These are phyloP conservation scores for Termitomyces eurrhizus DNA, from an alignment of 768 basidiomycete genomes.

Conservation along the genomic window DNA sequence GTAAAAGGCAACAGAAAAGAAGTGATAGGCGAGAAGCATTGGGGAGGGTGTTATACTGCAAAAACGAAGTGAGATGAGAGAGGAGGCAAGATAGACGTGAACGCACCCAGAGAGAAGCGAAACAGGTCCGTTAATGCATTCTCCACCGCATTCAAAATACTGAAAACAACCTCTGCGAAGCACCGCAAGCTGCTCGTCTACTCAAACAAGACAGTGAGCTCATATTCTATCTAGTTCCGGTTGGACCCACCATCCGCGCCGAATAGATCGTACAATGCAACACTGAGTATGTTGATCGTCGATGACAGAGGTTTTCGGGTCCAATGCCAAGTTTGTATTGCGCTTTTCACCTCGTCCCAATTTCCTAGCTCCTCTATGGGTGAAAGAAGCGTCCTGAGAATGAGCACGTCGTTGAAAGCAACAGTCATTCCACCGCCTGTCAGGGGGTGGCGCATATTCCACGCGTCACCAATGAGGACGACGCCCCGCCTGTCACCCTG, in stretches of 20 bases:
- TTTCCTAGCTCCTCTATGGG: slow-evolving; percentile 39
- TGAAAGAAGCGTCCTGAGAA: slow-evolving; percentile 61
- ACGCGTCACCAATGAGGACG: slow-evolving; percentile 89
- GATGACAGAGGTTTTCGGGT: slow-evolving; percentile 75
- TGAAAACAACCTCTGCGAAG: slow-evolving; percentile 90
- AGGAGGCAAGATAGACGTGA: background rate
- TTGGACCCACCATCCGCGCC: slow-evolving; percentile 78
- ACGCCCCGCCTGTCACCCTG: slow-evolving; percentile 72
- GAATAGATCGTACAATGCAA: slow-evolving; percentile 93
- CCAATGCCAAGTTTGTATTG: slow-evolving; percentile 82
- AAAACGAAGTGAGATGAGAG: background rate
- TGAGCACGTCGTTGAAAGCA: slow-evolving; percentile 80
- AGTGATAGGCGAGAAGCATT: slow-evolving; percentile 78
- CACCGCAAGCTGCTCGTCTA: slow-evolving; percentile 59
- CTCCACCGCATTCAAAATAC: slow-evolving; percentile 93
- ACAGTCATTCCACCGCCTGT: slow-evolving; percentile 99
- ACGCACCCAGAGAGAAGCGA: slow-evolving; percentile 83
- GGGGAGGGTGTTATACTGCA: slow-evolving; percentile 79
- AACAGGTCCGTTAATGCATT: slow-evolving; percentile 85
- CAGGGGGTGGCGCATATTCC: slow-evolving; percentile 99
- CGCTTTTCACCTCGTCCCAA: slow-evolving; percentile 46
- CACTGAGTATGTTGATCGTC: slow-evolving; percentile 89
- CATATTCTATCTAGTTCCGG: background rate
- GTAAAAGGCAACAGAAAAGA: slow-evolving; percentile 95
- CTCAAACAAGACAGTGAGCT: background rate